These are phyloP conservation scores for Kuraishia ogatae DNA, from an alignment of 805 yeast genomes.

Conservation along the genomic window DNA sequence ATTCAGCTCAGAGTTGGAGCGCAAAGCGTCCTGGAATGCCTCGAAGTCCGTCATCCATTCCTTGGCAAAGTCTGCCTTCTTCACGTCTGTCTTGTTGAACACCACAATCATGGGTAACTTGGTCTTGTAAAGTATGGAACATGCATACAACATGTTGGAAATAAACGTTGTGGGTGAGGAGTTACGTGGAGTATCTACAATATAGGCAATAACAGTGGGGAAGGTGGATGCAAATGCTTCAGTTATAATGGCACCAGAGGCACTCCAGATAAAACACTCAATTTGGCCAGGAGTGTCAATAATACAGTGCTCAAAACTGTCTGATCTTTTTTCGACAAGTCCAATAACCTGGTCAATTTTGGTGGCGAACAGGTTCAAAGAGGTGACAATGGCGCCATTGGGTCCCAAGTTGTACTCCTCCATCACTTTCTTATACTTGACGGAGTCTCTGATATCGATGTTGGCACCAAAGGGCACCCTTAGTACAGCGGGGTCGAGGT, in stretches of 20 bases:
- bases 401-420: constrained; percentile 93
- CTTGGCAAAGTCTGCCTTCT: constrained; percentile 77
- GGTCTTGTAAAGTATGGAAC: constrained; percentile 92
- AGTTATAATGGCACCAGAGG: constrained; percentile 92
- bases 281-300: constrained; percentile 99
- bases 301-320: constrained; percentile 56
- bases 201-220: constrained; percentile 93
- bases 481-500: constrained; percentile 93
- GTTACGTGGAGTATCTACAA: constrained; percentile 94
- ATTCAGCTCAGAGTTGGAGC: constrained; percentile 55
- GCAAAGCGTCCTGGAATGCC: constrained; percentile 73
- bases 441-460: constrained; percentile 93
- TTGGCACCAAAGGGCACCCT: constrained; percentile 92
- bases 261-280: constrained; percentile 98
- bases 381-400: constrained; percentile 96
- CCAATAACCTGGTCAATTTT: constrained; percentile 92
- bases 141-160: constrained; percentile 97
- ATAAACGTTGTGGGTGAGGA: constrained; percentile 94
- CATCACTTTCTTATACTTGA: constrained; percentile 94
- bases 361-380: constrained; percentile 84
- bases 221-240: constrained; percentile 94
- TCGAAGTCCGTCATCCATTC: constrained; percentile 99
- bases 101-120: constrained; percentile 95
- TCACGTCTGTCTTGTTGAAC: constrained; percentile 89
- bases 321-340: constrained; percentile 71